A percentile compares a stretch with the other conserved stretches of the same genome.
Evolutionary conservation across 2,329 filamentous ascomycete genomes (phyloP).

Genomic region (Penicillium sp.): DNA sequence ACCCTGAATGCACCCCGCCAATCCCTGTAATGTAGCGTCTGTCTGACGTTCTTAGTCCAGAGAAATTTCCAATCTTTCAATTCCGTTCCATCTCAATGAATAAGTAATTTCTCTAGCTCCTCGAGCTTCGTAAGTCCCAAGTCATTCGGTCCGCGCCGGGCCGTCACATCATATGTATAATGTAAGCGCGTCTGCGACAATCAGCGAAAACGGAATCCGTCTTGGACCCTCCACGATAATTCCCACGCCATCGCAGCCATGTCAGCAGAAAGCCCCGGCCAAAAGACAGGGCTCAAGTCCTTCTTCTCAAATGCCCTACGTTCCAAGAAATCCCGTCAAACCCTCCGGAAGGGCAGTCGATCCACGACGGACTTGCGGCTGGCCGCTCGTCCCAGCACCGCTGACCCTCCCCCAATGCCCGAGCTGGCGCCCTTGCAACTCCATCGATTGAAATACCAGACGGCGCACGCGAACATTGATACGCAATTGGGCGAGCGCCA

Average conservation of each 20-base stretch:
- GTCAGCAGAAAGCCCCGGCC: slow-evolving; percentile 32
- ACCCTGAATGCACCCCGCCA: background rate
- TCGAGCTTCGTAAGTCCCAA: background rate
- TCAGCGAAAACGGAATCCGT: background rate
- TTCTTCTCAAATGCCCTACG: slow-evolving; percentile 31
- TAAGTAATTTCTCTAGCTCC: background rate
- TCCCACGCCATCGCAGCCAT: slow-evolving; percentile 13
- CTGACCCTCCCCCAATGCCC: slow-evolving; percentile 29
- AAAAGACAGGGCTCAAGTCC: slow-evolving; percentile 28
- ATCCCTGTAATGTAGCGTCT: slow-evolving; percentile 20
- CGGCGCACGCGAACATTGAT: slow-evolving; percentile 27
- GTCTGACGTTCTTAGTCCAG: slow-evolving; percentile 8
- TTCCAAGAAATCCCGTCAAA: slow-evolving; percentile 36
- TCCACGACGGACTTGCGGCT: slow-evolving; percentile 29
- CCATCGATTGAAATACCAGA: slow-evolving; percentile 34
- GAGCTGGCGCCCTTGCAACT: slow-evolving; percentile 32
- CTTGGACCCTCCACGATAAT: background rate
- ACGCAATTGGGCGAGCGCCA: slow-evolving; percentile 35
- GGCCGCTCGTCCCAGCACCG: slow-evolving; percentile 20
- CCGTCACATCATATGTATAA: slow-evolving; percentile 4
- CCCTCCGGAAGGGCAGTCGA: slow-evolving; percentile 31
- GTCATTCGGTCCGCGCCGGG: slow-evolving; percentile 9
- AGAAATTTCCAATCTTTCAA: background rate
- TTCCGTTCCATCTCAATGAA: too few relatives aligned
- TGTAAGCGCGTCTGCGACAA: slow-evolving; percentile 3